Evolutionary conservation across 2,329 filamentous ascomycete species (phyloP).

Genomic region (Sporothrix sp.): DNA sequence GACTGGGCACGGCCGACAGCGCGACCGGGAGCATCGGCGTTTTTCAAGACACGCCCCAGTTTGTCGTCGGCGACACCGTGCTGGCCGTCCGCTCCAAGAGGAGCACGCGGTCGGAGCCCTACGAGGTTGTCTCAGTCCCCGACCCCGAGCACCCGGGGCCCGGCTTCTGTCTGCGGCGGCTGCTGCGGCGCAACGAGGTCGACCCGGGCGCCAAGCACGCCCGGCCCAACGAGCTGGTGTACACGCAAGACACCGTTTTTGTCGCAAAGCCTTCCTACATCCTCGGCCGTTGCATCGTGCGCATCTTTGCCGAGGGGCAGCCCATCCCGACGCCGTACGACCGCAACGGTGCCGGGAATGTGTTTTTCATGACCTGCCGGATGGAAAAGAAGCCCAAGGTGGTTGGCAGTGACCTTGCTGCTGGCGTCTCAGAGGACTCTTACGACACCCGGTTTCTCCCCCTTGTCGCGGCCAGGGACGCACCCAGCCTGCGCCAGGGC

Average conservation of each 20-base stretch:
- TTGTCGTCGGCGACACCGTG: conserved; percentile 49
- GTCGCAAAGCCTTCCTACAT: conserved; percentile 33
- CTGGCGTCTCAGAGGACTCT: background rate
- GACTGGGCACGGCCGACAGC: background rate
- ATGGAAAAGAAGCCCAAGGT: background rate
- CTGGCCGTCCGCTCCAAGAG: conserved; percentile 32
- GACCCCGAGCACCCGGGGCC: conserved; percentile 16
- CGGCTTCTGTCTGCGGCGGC: conserved; percentile 36
- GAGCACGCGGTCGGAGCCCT: conserved; percentile 44
- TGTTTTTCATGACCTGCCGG: conserved; percentile 49
- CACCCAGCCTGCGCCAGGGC: conserved; percentile 39
- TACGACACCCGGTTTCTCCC: background rate
- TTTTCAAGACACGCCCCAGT: conserved; percentile 21
- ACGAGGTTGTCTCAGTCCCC: conserved; percentile 40
- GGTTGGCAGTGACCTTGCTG: background rate
- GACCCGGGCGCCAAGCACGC: conserved; percentile 25
- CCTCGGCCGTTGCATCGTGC: conserved; percentile 48
- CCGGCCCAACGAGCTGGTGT: conserved; percentile 49
- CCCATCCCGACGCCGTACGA: conserved; percentile 54
- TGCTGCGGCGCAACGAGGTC: conserved; percentile 40
- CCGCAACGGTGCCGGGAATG: conserved; percentile 53
- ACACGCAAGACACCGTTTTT: conserved; percentile 36
- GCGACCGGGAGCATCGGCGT: background rate
- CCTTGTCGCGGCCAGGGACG: background rate
- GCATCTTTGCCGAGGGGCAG: conserved; percentile 37